phyloP scores from a whole-genome alignment of 2,329 filamentous ascomycete species.

The Xylaria sp. region DNA sequence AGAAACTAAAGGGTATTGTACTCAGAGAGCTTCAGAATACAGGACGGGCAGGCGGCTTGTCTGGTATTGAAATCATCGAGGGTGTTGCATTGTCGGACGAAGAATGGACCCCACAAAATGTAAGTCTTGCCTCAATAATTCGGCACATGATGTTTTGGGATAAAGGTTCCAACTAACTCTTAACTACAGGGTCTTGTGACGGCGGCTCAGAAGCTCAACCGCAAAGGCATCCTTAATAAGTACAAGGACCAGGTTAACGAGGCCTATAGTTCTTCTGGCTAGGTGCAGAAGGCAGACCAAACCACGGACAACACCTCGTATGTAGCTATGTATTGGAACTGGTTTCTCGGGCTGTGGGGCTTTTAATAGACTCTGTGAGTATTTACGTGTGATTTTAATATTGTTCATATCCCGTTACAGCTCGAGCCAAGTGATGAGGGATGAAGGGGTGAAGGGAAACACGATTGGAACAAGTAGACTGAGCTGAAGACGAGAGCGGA shows the following conservation, averaged over 20 bases:
- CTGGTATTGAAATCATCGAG: slow-evolving; percentile 75
- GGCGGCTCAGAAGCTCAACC: slow-evolving; percentile 77
- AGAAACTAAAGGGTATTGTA: slow-evolving; percentile 71
- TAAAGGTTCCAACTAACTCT: slow-evolving; percentile 43
- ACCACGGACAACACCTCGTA: not conserved
- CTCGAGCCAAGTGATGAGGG: not conserved
- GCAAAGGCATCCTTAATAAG: slow-evolving; percentile 71
- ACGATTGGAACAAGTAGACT: slow-evolving; percentile 6
- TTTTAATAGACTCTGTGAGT: not conserved
- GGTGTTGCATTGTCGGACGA: slow-evolving; percentile 77
- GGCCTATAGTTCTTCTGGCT: slow-evolving; percentile 62
- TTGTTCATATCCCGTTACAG: slow-evolving; percentile 1
- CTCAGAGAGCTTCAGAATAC: slow-evolving; percentile 71
- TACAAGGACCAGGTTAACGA: slow-evolving; percentile 70
- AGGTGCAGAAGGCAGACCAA: slow-evolving; percentile 20
- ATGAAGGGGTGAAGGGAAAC: no score
- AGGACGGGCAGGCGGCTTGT: slow-evolving; percentile 70
- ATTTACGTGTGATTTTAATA: not conserved
- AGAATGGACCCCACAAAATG: slow-evolving; percentile 80
- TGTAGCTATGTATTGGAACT: not conserved
- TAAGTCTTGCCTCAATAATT: slow-evolving; percentile 54
- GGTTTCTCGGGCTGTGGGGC: not conserved
- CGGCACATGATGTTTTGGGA: not conserved
- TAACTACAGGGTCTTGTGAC: slow-evolving; percentile 68
- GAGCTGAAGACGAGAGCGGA: not conserved